phyloP scores from a whole-genome alignment of 169 alveolate species.

The Plasmodium inui region DNA sequence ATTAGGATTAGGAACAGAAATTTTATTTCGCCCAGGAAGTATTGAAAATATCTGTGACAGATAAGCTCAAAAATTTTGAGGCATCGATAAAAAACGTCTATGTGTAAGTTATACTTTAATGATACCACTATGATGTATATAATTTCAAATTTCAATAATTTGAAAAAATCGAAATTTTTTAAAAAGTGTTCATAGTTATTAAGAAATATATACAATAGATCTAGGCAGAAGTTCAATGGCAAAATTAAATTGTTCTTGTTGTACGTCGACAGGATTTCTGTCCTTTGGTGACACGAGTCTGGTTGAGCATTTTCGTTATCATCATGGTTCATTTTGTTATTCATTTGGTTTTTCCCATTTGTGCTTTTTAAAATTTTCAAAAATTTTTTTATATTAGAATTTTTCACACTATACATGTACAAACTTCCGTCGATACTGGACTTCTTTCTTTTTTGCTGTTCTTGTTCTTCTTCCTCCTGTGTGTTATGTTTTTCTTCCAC shows the following conservation, averaged over 20 bases:
- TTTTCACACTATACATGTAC: slow-evolving; percentile 21
- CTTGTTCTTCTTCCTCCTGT: slow-evolving; percentile 4
- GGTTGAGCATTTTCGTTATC: slow-evolving; percentile 9
- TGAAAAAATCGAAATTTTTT: slow-evolving; percentile 64
- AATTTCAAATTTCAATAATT: slow-evolving; percentile 64
- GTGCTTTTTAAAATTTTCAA: slow-evolving; percentile 66
- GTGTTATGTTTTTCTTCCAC: background rate
- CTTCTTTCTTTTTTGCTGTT: background rate
- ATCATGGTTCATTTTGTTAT: slow-evolving; percentile 1
- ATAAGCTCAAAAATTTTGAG: slow-evolving; percentile 48
- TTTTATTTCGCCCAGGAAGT: slow-evolving; percentile 72
- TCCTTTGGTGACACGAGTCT: background rate
- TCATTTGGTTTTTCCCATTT: slow-evolving; percentile 4
- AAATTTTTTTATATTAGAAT: slow-evolving; percentile 45
- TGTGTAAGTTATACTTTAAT: slow-evolving; percentile 54
- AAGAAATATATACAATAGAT: slow-evolving; percentile 54
- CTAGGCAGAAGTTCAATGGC: slow-evolving; percentile 61
- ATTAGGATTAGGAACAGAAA: slow-evolving; percentile 19
- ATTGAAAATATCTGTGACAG: slow-evolving; percentile 59
- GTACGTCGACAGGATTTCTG: slow-evolving; percentile 53
- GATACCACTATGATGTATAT: slow-evolving; percentile 38
- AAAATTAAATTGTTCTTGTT: slow-evolving; percentile 68
- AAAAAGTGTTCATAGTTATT: slow-evolving; percentile 68
- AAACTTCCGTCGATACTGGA: background rate
- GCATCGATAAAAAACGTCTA: slow-evolving; percentile 59